phyloP scores from a whole-genome alignment of 805 yeast species.

The Torulaspora gathmanii region DNA sequence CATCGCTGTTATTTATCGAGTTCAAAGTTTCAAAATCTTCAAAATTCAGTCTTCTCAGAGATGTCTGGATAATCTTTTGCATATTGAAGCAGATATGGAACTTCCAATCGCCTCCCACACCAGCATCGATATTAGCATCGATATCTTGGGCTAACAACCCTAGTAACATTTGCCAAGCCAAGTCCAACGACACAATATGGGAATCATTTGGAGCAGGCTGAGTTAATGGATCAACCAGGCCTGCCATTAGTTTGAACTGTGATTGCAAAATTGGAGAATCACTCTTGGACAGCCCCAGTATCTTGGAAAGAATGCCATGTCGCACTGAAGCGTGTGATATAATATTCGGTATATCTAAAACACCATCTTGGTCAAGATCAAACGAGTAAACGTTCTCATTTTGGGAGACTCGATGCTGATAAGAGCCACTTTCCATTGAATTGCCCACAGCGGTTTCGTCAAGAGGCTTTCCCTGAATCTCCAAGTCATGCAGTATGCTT shows the following conservation, averaged over 20 bases:
- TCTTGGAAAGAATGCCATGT: conserved; percentile 23
- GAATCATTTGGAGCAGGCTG: conserved; percentile 61
- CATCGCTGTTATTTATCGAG: conserved; percentile 22
- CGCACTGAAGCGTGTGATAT: conserved; percentile 23
- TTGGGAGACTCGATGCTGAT: conserved; percentile 10
- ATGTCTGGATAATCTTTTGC: conserved; percentile 26
- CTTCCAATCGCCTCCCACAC: conserved; percentile 23
- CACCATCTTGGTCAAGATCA: conserved; percentile 21
- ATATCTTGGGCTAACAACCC: conserved; percentile 38
- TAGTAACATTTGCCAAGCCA: conserved; percentile 48
- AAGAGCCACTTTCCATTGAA: neutral
- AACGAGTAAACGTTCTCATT: conserved; percentile 21
- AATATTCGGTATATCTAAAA: conserved; percentile 21
- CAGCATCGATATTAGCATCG: conserved; percentile 1
- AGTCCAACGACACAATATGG: conserved; percentile 50
- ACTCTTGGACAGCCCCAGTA: conserved; percentile 16
- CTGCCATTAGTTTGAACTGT: conserved; percentile 33
- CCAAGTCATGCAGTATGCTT: neutral
- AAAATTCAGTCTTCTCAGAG: conserved; percentile 26
- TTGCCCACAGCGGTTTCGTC: neutral
- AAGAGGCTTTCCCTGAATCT: neutral
- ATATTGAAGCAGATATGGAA: conserved; percentile 29
- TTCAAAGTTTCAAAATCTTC: conserved; percentile 25
- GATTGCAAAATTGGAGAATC: conserved; percentile 20
- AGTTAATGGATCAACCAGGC: conserved; percentile 57